phyloP scores from a whole-genome alignment of 257 asterid genomes.

The Fraxinus pennsylvanica region DNA sequence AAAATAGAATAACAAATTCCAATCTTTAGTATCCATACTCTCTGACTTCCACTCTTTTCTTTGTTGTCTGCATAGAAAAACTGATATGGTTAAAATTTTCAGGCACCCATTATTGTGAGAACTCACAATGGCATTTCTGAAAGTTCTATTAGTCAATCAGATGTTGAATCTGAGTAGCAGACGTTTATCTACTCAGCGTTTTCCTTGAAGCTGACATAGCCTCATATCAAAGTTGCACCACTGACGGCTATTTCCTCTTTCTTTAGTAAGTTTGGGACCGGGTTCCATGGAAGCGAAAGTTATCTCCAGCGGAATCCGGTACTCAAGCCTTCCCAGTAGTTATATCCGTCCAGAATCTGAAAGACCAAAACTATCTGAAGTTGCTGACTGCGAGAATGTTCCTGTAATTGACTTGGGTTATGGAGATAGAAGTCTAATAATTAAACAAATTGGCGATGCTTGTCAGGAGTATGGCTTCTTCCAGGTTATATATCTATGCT shows the following conservation, averaged over 20 bases:
- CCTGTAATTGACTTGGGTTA: slow-evolving; percentile 34
- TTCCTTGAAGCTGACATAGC: neutral
- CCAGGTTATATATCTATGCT: slow-evolving; percentile 21
- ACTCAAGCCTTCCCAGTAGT: slow-evolving; percentile 28
- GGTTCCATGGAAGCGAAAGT: slow-evolving; percentile 27
- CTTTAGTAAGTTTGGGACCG: neutral
- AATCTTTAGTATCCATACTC: neutral
- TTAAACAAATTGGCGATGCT: slow-evolving; percentile 27
- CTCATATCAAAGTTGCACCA: neutral
- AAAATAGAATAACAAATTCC: neutral
- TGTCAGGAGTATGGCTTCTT: slow-evolving; percentile 33
- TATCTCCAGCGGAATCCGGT: slow-evolving; percentile 25
- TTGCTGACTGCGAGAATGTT: slow-evolving; percentile 26
- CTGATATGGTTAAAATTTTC: slow-evolving; percentile 10
- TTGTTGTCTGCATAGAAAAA: neutral
- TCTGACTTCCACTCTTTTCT: neutral
- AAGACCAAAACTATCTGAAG: slow-evolving; percentile 33
- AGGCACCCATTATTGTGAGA: slow-evolving; percentile 23
- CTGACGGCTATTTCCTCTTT: no score
- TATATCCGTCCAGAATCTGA: slow-evolving; percentile 40
- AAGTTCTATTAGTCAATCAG: slow-evolving; percentile 20
- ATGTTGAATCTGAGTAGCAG: slow-evolving; percentile 3
- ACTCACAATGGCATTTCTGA: slow-evolving; percentile 9
- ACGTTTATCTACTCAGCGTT: neutral
- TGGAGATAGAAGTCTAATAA: slow-evolving; percentile 17